phyloP scores from a whole-genome alignment of 768 basidiomycete species.

The Amanita fuliginea region DNA sequence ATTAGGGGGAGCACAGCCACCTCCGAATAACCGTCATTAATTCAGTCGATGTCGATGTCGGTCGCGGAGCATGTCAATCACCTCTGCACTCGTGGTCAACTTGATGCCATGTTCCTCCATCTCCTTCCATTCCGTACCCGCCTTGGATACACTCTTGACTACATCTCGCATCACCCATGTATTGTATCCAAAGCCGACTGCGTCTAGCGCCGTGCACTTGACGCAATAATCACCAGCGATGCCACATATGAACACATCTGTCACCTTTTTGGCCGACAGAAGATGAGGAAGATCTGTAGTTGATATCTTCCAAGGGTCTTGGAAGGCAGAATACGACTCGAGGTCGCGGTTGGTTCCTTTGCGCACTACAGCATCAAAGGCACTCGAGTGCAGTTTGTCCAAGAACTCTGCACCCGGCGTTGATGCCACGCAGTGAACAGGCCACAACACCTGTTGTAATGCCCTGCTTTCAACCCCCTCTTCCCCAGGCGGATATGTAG shows the following conservation, averaged over 20 bases:
- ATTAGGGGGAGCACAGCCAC: not conserved
- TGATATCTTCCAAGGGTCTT: conserved; percentile 39
- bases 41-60: not conserved
- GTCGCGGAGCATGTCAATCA: conserved; percentile 9
- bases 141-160: conserved; percentile 29
- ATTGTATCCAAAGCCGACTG: conserved; percentile 34
- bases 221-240: conserved; percentile 79
- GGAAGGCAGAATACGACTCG: conserved; percentile 80
- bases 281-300: conserved; percentile 35
- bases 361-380: conserved; percentile 30
- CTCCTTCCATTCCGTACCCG: conserved; percentile 7
- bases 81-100: conserved; percentile 14
- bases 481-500: conserved; percentile 28
- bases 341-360: conserved; percentile 50
- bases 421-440: conserved; percentile 63
- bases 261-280: conserved; percentile 31
- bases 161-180: conserved; percentile 41
- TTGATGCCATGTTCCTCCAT: conserved; percentile 12
- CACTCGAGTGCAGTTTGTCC: conserved; percentile 29
- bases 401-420: conserved; percentile 54
- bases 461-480: conserved; percentile 16
- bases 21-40: not conserved
- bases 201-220: conserved; percentile 44
- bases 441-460: conserved; percentile 60
- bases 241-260: conserved; percentile 52